These are phyloP conservation scores for Talaromyces sp. DNA, from an alignment of 2,329 filamentous ascomycete species.

Conservation along the genomic window DNA sequence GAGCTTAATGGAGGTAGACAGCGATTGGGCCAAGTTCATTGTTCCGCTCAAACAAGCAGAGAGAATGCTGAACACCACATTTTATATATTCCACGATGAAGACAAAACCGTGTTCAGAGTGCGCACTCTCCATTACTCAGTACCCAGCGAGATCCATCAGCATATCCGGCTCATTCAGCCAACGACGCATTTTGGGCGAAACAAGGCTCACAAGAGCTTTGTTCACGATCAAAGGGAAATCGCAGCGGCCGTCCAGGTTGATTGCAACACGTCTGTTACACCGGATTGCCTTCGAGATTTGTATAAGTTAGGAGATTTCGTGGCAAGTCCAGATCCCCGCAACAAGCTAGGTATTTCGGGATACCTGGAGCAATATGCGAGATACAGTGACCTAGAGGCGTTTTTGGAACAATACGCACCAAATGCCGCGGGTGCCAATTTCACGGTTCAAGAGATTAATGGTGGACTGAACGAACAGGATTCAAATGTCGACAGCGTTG, in stretches of 20 bases:
- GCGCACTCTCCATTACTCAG: slow-evolving; percentile 56
- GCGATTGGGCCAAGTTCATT: slow-evolving; percentile 58
- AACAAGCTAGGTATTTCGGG: slow-evolving; percentile 45
- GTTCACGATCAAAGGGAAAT: slow-evolving; percentile 22
- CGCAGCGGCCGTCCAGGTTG: slow-evolving; percentile 20
- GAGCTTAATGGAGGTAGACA: slow-evolving; percentile 45
- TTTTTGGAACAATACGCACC: slow-evolving; percentile 55
- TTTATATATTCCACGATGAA: slow-evolving; percentile 51
- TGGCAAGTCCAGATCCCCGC: slow-evolving; percentile 28
- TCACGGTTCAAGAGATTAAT: slow-evolving; percentile 55
- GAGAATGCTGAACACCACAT: slow-evolving; percentile 53
- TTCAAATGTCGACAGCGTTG: slow-evolving; percentile 41
- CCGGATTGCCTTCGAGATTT: slow-evolving; percentile 47
- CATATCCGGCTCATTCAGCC: slow-evolving; percentile 61
- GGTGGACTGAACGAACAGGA: slow-evolving; percentile 50
- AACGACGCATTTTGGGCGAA: slow-evolving; percentile 57
- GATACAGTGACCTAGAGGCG: slow-evolving; percentile 50
- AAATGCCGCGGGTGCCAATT: slow-evolving; percentile 48
- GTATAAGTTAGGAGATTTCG: slow-evolving; percentile 45
- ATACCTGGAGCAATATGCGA: slow-evolving; percentile 50
- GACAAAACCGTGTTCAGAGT: slow-evolving; percentile 43
- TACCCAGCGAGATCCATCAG: slow-evolving; percentile 51
- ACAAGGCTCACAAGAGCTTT: slow-evolving; percentile 39
- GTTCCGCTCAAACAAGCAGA: slow-evolving; percentile 43
- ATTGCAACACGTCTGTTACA: slow-evolving; percentile 41